Conservation (phyloP, 2,329 filamentous ascomycete species). For the Venturia asperata region DNA sequence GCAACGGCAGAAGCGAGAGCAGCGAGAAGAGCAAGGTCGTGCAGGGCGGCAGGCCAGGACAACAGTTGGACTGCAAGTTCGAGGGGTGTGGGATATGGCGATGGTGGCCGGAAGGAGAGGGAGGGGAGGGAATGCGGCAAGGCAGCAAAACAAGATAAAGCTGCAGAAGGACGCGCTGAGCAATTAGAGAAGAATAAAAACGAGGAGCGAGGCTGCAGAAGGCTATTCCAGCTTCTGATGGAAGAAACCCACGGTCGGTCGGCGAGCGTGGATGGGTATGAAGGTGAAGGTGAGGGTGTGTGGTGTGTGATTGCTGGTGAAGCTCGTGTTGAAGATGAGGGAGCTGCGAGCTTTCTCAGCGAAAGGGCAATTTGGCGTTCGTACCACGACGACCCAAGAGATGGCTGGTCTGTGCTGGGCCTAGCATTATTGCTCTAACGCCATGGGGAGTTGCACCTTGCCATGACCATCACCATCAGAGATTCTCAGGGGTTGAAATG, state of each 20-base stretch:
- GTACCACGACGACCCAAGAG: not conserved
- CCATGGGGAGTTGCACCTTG: not conserved
- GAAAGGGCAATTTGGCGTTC: not conserved
- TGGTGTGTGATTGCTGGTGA: not conserved
- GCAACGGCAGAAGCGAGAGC: conserved; percentile 13
- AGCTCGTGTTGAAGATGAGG: not conserved
- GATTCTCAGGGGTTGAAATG: conserved; percentile 1
- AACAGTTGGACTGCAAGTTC: not conserved
- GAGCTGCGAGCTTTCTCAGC: not conserved
- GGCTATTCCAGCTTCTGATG: conserved; percentile 17
- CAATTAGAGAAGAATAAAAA: conserved; percentile 9
- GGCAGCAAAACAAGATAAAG: conserved; percentile 10
- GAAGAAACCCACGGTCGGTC: conserved; percentile 15
- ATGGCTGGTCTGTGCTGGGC: not conserved
- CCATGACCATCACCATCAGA: no score
- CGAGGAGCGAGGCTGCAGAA: not conserved
- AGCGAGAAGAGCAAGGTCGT: conserved; percentile 8
- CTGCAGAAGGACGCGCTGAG: conserved; percentile 9
- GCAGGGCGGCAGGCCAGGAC: conserved; percentile 10
- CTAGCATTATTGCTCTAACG: not conserved
- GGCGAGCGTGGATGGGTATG: not conserved
- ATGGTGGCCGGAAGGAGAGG: not conserved
- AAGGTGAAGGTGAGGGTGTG: not conserved
- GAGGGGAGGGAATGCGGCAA: not conserved
- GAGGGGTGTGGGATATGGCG: not conserved